These are phyloP conservation scores for Cutaneotrichosporon daszewskae DNA, from an alignment of 1,284 basidiomycete genomes.

Conservation along the genomic window DNA sequence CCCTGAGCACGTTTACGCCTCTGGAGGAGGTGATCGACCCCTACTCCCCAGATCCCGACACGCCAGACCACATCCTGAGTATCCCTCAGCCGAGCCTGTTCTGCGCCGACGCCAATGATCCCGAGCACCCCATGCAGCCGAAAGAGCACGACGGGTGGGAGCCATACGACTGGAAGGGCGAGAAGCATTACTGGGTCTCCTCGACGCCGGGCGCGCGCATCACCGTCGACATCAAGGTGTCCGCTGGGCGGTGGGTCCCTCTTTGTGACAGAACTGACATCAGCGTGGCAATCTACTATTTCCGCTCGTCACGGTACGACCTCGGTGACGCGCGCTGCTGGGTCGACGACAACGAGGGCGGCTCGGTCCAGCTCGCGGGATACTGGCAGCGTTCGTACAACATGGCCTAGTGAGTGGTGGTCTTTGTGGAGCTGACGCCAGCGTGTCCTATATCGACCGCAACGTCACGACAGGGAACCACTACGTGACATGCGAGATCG, in stretches of 20 bases:
- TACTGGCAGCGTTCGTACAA: conserved; percentile 46
- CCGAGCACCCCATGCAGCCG: conserved; percentile 39
- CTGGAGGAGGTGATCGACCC: conserved; percentile 38
- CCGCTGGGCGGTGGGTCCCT: conserved; percentile 36
- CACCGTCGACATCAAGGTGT: conserved; percentile 41
- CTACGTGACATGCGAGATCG: conserved; percentile 46
- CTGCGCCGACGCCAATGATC: conserved; percentile 46
- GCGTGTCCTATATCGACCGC: conserved; percentile 45
- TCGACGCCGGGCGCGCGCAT: conserved; percentile 40
- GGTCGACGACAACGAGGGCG: conserved; percentile 48
- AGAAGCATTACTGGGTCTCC: conserved; percentile 46
- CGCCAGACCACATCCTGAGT: conserved; percentile 25
- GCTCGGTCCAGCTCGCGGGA: conserved; percentile 36
- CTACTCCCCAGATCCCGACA: conserved; percentile 23
- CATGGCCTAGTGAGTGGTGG: too few species aligned
- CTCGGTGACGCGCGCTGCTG: conserved; percentile 47
- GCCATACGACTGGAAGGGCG: conserved; percentile 43
- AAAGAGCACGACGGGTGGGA: conserved; percentile 36
- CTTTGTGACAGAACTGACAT: neutral
- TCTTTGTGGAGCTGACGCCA: too few species aligned
- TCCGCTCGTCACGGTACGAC: conserved; percentile 44
- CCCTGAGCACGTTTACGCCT: conserved; percentile 36
- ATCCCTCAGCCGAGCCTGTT: conserved; percentile 41
- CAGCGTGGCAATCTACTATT: conserved; percentile 48
- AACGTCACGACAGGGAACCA: conserved; percentile 39